Evolutionary conservation across 2,329 filamentous ascomycete genomes (phyloP).

Genomic region (Sarocladium oryzae): DNA sequence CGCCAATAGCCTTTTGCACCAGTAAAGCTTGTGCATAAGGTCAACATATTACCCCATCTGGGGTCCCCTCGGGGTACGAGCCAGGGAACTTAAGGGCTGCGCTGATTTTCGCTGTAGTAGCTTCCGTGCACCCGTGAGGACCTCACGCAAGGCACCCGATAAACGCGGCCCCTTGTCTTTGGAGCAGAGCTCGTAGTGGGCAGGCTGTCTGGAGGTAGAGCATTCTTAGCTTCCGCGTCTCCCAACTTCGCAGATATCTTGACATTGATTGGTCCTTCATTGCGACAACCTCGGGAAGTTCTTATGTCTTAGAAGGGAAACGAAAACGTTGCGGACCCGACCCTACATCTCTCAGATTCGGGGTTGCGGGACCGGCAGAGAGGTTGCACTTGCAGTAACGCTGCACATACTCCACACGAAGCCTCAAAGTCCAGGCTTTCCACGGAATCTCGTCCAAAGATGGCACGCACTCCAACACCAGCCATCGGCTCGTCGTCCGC

Average conservation of each 20-base stretch:
- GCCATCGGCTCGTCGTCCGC: conserved; percentile 6
- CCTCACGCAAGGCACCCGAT: background rate
- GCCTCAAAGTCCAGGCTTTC: background rate
- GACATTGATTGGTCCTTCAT: background rate
- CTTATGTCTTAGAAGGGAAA: background rate
- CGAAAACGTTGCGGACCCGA: background rate
- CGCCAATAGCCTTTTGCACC: background rate
- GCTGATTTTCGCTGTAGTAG: background rate
- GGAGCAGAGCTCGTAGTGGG: too few species aligned
- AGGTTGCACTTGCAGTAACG: too few species aligned
- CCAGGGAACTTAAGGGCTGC: background rate
- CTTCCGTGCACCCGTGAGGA: background rate
- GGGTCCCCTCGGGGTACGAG: conserved; percentile 2
- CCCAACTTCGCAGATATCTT: too few species aligned
- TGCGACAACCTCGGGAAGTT: conserved; percentile 4
- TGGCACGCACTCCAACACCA: background rate
- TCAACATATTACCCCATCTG: conserved; percentile 2
- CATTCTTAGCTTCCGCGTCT: too few species aligned
- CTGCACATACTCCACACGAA: background rate
- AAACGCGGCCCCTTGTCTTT: too few species aligned
- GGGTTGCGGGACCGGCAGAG: background rate
- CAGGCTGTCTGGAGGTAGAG: too few species aligned
- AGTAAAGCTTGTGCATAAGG: background rate
- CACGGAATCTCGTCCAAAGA: background rate
- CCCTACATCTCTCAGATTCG: background rate